Evolutionary conservation across 768 basidiomycete genomes (phyloP).

Genomic region (Boletus sensibilis): DNA sequence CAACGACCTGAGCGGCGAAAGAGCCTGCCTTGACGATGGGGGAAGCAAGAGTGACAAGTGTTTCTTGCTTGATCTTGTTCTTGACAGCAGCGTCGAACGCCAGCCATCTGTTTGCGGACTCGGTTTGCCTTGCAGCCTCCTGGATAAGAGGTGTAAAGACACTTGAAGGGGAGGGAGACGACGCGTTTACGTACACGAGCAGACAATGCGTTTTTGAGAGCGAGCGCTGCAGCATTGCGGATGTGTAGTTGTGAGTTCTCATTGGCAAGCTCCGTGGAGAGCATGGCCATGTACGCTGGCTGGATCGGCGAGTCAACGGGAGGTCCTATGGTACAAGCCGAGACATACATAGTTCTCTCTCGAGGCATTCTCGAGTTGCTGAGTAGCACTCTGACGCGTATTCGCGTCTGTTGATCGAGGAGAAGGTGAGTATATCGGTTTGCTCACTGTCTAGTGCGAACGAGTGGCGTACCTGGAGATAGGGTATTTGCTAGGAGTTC

Average conservation of each 20-base stretch:
- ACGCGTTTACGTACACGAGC: slow-evolving; percentile 69
- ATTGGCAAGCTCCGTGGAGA: slow-evolving; percentile 80
- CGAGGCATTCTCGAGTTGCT: slow-evolving; percentile 83
- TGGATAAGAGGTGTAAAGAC: slow-evolving; percentile 36
- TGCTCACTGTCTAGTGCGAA: slow-evolving; percentile 33
- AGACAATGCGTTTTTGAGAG: slow-evolving; percentile 91
- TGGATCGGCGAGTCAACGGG: slow-evolving; percentile 37
- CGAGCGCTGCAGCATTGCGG: slow-evolving; percentile 93
- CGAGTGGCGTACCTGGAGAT: slow-evolving; percentile 68
- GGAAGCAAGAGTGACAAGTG: slow-evolving; percentile 80
- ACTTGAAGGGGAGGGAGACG: slow-evolving; percentile 10
- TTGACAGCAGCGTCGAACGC: slow-evolving; percentile 65
- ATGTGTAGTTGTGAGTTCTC: slow-evolving; percentile 69
- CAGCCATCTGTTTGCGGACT: slow-evolving; percentile 80
- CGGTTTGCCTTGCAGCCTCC: slow-evolving; percentile 73
- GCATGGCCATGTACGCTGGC: slow-evolving; percentile 92
- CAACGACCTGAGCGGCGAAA: slow-evolving; percentile 90
- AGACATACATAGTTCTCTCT: slow-evolving; percentile 84
- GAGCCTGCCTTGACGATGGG: slow-evolving; percentile 68
- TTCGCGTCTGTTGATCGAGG: slow-evolving; percentile 59
- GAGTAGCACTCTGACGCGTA: slow-evolving; percentile 90
- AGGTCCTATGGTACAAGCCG: background rate
- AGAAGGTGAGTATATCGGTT: slow-evolving; percentile 28
- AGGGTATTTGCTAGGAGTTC: slow-evolving; percentile 91
- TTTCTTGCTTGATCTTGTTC: slow-evolving; percentile 83